A percentile compares a stretch with the other conserved stretches of the same genome.
These are phyloP conservation scores for Raphanus hybrid DNA, from an alignment of 441 rosid genomes.

Conservation along the genomic window DNA sequence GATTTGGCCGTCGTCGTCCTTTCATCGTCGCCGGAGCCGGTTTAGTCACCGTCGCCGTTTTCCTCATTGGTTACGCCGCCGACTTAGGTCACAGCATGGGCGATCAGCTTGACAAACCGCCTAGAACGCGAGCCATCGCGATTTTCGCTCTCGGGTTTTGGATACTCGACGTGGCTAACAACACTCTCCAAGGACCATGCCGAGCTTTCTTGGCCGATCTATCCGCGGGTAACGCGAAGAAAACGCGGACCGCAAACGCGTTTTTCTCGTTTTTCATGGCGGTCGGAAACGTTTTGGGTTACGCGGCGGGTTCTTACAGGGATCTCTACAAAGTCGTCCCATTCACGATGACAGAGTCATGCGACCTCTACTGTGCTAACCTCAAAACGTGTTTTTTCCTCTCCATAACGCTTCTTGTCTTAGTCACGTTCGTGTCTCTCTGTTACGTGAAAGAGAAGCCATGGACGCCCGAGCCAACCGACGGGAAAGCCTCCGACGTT, in stretches of 20 bases:
- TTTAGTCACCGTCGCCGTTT: constrained; percentile 66
- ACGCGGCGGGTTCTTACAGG: constrained; percentile 72
- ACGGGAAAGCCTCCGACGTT: constrained; percentile 8
- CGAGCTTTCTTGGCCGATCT: constrained; percentile 88
- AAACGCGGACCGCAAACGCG: constrained; percentile 67
- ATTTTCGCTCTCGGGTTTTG: constrained; percentile 86
- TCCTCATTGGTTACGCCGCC: constrained; percentile 87
- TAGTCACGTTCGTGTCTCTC: constrained; percentile 51
- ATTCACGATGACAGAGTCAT: constrained; percentile 69
- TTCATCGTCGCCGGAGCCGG: constrained; percentile 71
- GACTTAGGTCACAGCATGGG: constrained; percentile 75
- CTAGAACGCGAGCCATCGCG: constrained; percentile 71
- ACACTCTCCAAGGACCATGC: constrained; percentile 86
- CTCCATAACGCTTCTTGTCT: constrained; percentile 59
- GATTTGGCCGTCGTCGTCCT: constrained; percentile 94
- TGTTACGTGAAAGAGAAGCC: constrained; percentile 61
- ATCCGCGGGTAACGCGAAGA: constrained; percentile 57
- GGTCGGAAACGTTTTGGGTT: constrained; percentile 84
- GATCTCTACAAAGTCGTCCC: constrained; percentile 60
- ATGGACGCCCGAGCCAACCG: constrained; percentile 52
- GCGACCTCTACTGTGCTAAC: constrained; percentile 86
- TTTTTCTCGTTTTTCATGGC: constrained; percentile 92
- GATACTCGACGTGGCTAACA: constrained; percentile 95
- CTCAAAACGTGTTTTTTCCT: constrained; percentile 82
- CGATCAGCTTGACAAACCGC: constrained; percentile 42